Evolutionary conservation across 805 yeast species (phyloP).

Genomic region (Yamadazyma takamatsuzukensis): DNA sequence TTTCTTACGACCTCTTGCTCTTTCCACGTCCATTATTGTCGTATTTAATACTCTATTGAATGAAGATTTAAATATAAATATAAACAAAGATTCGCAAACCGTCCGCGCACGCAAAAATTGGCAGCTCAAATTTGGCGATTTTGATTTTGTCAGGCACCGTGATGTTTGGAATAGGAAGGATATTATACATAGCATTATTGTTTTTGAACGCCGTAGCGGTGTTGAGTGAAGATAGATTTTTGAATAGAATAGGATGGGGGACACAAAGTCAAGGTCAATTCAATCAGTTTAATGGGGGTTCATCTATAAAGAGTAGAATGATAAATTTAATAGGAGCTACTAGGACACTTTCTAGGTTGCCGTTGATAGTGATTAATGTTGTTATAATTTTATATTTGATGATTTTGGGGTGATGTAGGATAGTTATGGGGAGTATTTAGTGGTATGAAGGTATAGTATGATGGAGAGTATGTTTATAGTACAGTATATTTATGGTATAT

Average conservation of each 20-base stretch:
- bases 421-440: background rate
- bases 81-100: no score
- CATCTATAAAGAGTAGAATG: slow-evolving; percentile 49
- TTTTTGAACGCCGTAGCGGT: slow-evolving; percentile 74
- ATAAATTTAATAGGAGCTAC: slow-evolving; percentile 68
- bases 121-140: no score
- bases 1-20: slow-evolving; percentile 28
- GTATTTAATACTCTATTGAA: no score
- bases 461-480: no score
- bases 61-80: no score
- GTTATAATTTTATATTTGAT: slow-evolving; percentile 55
- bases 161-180: slow-evolving; percentile 61
- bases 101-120: no score
- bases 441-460: no score
- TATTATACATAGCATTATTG: slow-evolving; percentile 54
- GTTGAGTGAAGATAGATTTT: slow-evolving; percentile 74
- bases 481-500: no score
- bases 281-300: slow-evolving; percentile 25
- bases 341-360: slow-evolving; percentile 71
- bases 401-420: slow-evolving; percentile 8
- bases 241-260: slow-evolving; percentile 53
- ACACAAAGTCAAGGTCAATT: slow-evolving; percentile 17
- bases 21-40: background rate
- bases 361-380: slow-evolving; percentile 64
- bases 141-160: no score